Evolutionary conservation across 2,329 filamentous ascomycete species (phyloP), one percentile per base, ranked within the genome.

Genomic region (Neofusicoccum sp.): DNA sequence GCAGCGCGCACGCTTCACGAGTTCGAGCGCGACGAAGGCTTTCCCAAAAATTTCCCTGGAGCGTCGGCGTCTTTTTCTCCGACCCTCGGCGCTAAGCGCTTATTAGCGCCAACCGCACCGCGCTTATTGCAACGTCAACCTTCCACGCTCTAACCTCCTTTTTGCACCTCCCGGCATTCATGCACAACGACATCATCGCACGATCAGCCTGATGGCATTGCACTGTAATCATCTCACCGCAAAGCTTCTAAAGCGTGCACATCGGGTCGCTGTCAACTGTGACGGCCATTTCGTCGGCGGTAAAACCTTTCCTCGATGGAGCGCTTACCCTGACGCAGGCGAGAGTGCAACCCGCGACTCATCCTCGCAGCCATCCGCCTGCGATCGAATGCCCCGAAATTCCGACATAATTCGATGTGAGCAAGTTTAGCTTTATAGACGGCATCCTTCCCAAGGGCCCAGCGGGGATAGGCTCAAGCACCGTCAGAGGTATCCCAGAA

Each of bases 1-100:
- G 43, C 56, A 28, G 34, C 57, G 26, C 47, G 47, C 36, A 60
- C 30, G 33, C 36, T 60, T 53, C 58, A 28, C 58, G 40, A 53
- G 26, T 33, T 33, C 28, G 31, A 51, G 47, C 58, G 58, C 47
- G 38, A 40, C 8, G 40, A 33, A 41, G 31, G 58, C 38, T 20
- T 34, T 31, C 53, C 58, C 58, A 49, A 60, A 60, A 60, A 60
- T 51, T 60, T 60, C 58, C 51, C 51, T 43, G 20, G 51, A 56
- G 20, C 51, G 40, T 56, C 51, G 51, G 51, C 38, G 51, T 20
- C 16, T 43, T 26, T 43, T 43, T 14, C 51, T 40, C 51, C 51
- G 51, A 56, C 38, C 20, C 20, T 48, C 44, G 26, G 20, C 26
- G 24, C 30, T 12, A 48, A 14, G 26, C 36, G 45, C n/a, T 59